Evolutionary conservation across 2,329 filamentous ascomycete genomes (phyloP).

Genomic region (Aspergillus fumigatus): DNA sequence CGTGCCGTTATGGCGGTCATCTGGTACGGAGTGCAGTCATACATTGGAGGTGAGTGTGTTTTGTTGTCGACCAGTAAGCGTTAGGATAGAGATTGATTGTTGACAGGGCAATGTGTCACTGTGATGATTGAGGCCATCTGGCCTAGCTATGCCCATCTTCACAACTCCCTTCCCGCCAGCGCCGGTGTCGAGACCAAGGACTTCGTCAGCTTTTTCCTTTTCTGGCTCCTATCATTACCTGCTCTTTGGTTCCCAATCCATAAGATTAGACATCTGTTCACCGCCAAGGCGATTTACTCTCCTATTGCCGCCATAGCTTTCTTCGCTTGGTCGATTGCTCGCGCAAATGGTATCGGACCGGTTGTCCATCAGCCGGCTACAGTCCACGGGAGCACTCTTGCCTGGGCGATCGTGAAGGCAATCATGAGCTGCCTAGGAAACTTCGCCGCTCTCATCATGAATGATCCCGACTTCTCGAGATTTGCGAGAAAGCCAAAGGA

Average conservation of each 20-base stretch:
- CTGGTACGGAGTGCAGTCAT: constrained; percentile 72
- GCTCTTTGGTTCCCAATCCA: constrained; percentile 89
- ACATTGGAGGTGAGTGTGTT: constrained; percentile 62
- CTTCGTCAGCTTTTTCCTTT: constrained; percentile 80
- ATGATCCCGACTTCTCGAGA: constrained; percentile 79
- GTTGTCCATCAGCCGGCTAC: constrained; percentile 67
- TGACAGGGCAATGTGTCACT: constrained; percentile 67
- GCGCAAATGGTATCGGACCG: constrained; percentile 77
- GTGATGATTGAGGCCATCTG: constrained; percentile 87
- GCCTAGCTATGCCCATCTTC: constrained; percentile 56
- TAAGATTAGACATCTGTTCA: constrained; percentile 84
- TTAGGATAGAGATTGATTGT: not conserved
- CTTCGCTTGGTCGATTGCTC: constrained; percentile 79
- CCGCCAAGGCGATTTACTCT: constrained; percentile 80
- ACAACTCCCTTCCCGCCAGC: constrained; percentile 59
- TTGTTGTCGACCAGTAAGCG: not conserved
- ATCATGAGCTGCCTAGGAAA: constrained; percentile 89
- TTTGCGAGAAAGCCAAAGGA: constrained; percentile 74
- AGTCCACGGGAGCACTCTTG: constrained; percentile 63
- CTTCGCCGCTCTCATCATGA: constrained; percentile 77
- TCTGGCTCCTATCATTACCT: constrained; percentile 75
- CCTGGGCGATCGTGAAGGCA: constrained; percentile 77
- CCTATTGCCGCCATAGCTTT: constrained; percentile 79
- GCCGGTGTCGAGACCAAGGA: constrained; percentile 70
- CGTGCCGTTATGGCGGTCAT: constrained; percentile 82